phyloP scores from a whole-genome alignment of 345 rosid genomes.

The Litchi chinensis region DNA sequence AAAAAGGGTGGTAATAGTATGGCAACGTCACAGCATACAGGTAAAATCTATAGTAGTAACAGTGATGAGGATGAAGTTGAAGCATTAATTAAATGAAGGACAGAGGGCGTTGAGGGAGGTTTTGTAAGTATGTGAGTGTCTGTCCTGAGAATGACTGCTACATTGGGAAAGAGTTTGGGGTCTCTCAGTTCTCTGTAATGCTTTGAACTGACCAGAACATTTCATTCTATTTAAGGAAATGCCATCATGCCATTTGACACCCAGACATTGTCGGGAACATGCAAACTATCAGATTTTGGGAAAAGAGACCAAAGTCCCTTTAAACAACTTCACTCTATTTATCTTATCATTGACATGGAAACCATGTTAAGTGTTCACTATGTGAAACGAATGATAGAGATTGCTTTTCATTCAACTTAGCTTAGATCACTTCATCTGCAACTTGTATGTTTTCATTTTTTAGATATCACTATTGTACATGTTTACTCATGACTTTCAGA shows the following conservation, averaged over 20 bases:
- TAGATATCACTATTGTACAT: conserved; percentile 10
- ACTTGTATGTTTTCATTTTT: conserved; percentile 19
- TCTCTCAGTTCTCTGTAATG: conserved; percentile 47
- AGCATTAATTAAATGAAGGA: conserved; percentile 3
- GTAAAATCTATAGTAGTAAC: no score
- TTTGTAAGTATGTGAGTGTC: conserved; percentile 28
- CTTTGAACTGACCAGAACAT: conserved; percentile 53
- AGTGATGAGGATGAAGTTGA: background rate
- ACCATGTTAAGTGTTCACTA: conserved; percentile 1
- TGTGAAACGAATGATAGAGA: conserved; percentile 18
- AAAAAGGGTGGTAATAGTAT: background rate
- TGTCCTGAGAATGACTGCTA: conserved; percentile 32
- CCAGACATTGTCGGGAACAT: conserved; percentile 84
- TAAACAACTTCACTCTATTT: conserved; percentile 2
- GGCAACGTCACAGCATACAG: no score
- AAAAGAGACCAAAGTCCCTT: conserved; percentile 38
- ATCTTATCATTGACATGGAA: conserved; percentile 14
- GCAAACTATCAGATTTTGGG: conserved; percentile 73
- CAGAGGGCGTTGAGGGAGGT: conserved; percentile 4
- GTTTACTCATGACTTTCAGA: background rate
- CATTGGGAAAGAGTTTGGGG: conserved; percentile 39
- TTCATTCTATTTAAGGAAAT: conserved; percentile 60
- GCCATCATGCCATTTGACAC: conserved; percentile 69
- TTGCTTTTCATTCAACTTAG: background rate
- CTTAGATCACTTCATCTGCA: conserved; percentile 17